These are phyloP conservation scores for Hippophae rhamnoides DNA, from an alignment of 306 rosid genomes.

Conservation along the genomic window DNA sequence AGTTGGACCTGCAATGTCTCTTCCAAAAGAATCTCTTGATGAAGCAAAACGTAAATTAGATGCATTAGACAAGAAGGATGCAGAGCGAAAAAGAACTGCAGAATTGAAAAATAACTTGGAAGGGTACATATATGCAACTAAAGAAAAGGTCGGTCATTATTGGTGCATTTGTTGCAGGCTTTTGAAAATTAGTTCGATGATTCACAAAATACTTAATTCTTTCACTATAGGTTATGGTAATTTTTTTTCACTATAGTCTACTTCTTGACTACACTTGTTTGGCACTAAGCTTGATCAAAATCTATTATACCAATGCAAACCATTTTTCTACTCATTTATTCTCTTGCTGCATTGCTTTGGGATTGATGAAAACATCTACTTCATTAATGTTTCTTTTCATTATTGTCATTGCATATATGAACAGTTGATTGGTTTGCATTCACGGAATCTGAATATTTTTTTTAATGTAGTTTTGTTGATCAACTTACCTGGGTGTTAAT, in stretches of 20 bases:
- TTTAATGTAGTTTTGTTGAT: too few relatives aligned
- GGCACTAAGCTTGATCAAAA: background rate
- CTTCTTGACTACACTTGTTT: background rate
- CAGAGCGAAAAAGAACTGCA: constrained; percentile 87
- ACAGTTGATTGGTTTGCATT: too few relatives aligned
- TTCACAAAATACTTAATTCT: too few relatives aligned
- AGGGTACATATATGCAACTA: constrained; percentile 79
- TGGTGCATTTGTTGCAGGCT: background rate
- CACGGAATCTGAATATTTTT: too few relatives aligned
- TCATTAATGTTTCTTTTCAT: too few relatives aligned
- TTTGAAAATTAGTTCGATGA: too few relatives aligned
- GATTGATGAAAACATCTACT: too few relatives aligned
- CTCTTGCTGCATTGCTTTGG: background rate
- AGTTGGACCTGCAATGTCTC: constrained; percentile 54
- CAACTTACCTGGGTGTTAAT: too few relatives aligned
- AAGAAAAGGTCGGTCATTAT: constrained; percentile 67
- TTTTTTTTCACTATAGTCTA: too few relatives aligned
- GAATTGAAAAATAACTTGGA: constrained; percentile 86
- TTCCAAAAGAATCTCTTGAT: constrained; percentile 56
- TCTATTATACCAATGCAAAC: background rate
- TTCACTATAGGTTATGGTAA: too few relatives aligned
- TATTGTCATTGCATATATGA: too few relatives aligned
- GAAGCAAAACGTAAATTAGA: constrained; percentile 72
- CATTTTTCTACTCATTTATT: background rate
- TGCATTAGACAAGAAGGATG: constrained; percentile 73